Evolutionary conservation across 805 yeast species (phyloP).

Genomic region (Hanseniaspora guilliermondii): DNA sequence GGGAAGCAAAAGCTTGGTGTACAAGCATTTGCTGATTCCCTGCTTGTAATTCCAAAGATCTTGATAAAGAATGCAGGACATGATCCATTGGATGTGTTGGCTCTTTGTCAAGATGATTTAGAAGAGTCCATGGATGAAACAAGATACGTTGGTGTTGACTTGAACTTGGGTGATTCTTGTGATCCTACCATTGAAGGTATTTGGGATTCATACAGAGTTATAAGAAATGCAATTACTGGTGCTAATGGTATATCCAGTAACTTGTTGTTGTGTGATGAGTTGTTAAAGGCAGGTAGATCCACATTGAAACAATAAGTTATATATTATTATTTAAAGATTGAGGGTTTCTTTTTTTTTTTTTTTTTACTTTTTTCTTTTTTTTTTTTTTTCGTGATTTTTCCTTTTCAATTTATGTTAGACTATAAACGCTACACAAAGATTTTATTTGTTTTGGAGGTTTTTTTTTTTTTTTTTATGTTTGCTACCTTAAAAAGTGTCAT

Average conservation of each 20-base stretch:
- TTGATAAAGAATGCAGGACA: constrained; percentile 84
- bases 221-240: constrained; percentile 82
- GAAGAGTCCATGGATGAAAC: constrained; percentile 35
- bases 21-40: constrained; percentile 84
- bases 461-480: too few relatives aligned
- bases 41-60: constrained; percentile 85
- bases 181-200: constrained; percentile 90
- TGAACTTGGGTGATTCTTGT: constrained; percentile 85
- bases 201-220: constrained; percentile 91
- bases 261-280: constrained; percentile 84
- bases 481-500: too few relatives aligned
- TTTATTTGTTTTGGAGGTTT: too few relatives aligned
- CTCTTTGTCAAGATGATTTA: constrained; percentile 66
- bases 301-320: constrained; percentile 51
- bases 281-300: constrained; percentile 91
- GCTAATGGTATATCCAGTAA: constrained; percentile 93
- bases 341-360: too few relatives aligned
- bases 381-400: too few relatives aligned
- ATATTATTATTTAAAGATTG: not conserved
- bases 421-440: too few relatives aligned
- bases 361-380: not conserved
- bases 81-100: constrained; percentile 79
- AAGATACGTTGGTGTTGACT: constrained; percentile 78
- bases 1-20: constrained; percentile 87
- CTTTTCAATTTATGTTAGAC: too few relatives aligned